A percentile compares a stretch with the other conserved stretches of the same genome.
phyloP scores from a whole-genome alignment of 805 yeast genomes.

The Myxozyma lipomycoides region DNA sequence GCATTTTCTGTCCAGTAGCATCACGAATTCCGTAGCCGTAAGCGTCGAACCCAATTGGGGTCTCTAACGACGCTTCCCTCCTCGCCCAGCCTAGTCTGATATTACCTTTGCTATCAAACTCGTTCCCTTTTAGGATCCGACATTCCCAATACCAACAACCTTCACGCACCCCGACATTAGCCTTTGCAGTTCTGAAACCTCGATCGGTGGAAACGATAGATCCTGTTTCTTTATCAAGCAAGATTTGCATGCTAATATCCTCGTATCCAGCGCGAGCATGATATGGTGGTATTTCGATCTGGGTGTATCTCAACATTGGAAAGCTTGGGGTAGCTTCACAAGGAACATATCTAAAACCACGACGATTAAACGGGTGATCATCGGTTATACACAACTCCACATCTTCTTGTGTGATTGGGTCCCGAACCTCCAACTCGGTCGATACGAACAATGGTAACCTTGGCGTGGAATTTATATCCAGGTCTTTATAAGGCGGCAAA shows the following conservation, averaged over 20 bases:
- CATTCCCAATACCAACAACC: slow-evolving; percentile 82
- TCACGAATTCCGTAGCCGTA: slow-evolving; percentile 92
- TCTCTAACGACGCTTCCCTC: slow-evolving; percentile 83
- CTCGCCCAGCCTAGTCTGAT: slow-evolving; percentile 81
- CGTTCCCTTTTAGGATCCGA: slow-evolving; percentile 44
- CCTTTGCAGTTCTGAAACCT: slow-evolving; percentile 79
- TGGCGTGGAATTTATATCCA: slow-evolving; percentile 19
- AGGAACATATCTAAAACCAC: slow-evolving; percentile 77
- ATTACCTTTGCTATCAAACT: slow-evolving; percentile 41
- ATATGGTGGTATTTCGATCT: slow-evolving; percentile 71
- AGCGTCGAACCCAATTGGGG: slow-evolving; percentile 93
- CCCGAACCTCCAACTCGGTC: neutral
- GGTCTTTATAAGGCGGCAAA: slow-evolving; percentile 26
- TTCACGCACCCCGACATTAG: slow-evolving; percentile 70
- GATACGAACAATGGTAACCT: slow-evolving; percentile 18
- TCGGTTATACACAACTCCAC: slow-evolving; percentile 48
- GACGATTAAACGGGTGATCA: slow-evolving; percentile 74
- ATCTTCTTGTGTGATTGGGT: slow-evolving; percentile 9
- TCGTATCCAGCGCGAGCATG: slow-evolving; percentile 54
- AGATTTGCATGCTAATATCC: slow-evolving; percentile 63
- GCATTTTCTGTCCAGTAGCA: slow-evolving; percentile 67
- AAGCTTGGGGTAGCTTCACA: slow-evolving; percentile 63
- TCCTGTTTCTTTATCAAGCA: slow-evolving; percentile 38
- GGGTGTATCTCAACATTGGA: slow-evolving; percentile 55
- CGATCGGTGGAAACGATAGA: slow-evolving; percentile 51